Percentiles rank a stretch among this genome's conserved stretches.
These are phyloP conservation scores for Ophiostoma quercus DNA, from an alignment of 2,329 filamentous ascomycete species.

Conservation along the genomic window DNA sequence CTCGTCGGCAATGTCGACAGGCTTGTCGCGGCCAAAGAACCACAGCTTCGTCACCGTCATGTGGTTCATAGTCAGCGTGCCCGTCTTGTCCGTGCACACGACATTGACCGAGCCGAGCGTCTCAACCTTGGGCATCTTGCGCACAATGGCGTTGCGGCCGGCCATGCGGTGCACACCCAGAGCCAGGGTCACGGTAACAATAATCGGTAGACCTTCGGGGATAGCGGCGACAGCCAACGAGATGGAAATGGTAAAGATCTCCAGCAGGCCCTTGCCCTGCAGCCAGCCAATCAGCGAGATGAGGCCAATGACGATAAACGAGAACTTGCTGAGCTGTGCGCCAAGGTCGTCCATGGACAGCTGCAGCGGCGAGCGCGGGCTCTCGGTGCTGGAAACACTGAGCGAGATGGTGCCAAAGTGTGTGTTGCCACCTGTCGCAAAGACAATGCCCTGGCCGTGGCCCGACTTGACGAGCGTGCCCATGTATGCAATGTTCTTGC, in stretches of 20 bases:
- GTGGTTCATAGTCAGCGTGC: slow-evolving; percentile 93
- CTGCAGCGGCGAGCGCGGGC: slow-evolving; percentile 87
- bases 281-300: slow-evolving; percentile 88
- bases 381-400: slow-evolving; percentile 90
- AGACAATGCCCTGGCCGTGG: slow-evolving; percentile 93
- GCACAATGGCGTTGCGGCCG: slow-evolving; percentile 87
- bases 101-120: slow-evolving; percentile 98
- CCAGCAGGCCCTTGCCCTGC: slow-evolving; percentile 81
- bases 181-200: slow-evolving; percentile 93
- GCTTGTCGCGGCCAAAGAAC: slow-evolving; percentile 68
- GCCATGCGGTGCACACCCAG: slow-evolving; percentile 96
- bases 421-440: slow-evolving; percentile 86
- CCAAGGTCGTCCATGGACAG: slow-evolving; percentile 96
- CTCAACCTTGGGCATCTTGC: slow-evolving; percentile 92
- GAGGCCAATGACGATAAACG: slow-evolving; percentile 86
- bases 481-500: slow-evolving; percentile 96
- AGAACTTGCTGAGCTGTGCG: slow-evolving; percentile 93
- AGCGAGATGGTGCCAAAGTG: slow-evolving; percentile 96
- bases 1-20: slow-evolving; percentile 51
- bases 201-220: slow-evolving; percentile 92
- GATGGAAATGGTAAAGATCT: slow-evolving; percentile 97
- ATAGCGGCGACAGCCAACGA: slow-evolving; percentile 95
- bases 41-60: slow-evolving; percentile 98
- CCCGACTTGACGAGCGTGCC: slow-evolving; percentile 92
- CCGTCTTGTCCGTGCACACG: slow-evolving; percentile 98